phyloP scores from a whole-genome alignment of 2,329 filamentous ascomycete species.

The Lecanosticta acicola region DNA sequence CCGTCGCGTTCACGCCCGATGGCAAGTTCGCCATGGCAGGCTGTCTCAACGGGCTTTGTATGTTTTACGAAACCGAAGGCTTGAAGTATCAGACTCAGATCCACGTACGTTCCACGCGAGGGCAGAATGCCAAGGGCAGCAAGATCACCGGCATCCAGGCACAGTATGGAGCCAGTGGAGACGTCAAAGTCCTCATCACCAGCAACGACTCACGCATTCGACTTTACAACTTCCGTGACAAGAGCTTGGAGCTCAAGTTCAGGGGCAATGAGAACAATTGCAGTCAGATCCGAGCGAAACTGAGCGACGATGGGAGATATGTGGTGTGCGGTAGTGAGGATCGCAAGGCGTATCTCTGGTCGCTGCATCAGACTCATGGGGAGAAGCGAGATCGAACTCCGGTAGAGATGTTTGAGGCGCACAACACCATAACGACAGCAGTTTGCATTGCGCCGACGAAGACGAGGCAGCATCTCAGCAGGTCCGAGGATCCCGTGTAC shows the following conservation, averaged over 20 bases:
- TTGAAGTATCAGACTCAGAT: constrained; percentile 79
- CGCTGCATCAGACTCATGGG: constrained; percentile 53
- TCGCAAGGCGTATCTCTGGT: constrained; percentile 85
- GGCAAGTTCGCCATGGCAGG: constrained; percentile 86
- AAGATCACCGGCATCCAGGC: constrained; percentile 95
- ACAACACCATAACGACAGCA: constrained; percentile 82
- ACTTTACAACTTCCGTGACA: constrained; percentile 81
- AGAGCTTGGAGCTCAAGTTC: constrained; percentile 80
- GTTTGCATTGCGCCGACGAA: constrained; percentile 76
- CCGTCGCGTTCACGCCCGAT: constrained; percentile 88
- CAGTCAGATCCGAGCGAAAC: constrained; percentile 83
- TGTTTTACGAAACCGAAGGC: constrained; percentile 90
- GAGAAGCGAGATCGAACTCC: constrained; percentile 74
- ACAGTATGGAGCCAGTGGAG: constrained; percentile 55
- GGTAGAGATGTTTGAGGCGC: constrained; percentile 84
- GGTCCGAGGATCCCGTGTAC: constrained; percentile 87
- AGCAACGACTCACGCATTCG: constrained; percentile 92
- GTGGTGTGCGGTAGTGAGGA: constrained; percentile 94
- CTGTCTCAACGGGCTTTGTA: constrained; percentile 74
- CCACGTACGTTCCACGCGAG: constrained; percentile 85
- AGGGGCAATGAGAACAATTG: constrained; percentile 84
- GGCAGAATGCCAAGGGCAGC: constrained; percentile 90
- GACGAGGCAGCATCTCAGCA: constrained; percentile 69
- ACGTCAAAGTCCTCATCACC: constrained; percentile 79
- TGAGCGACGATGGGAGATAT: constrained; percentile 80